Percentiles rank a stretch among this genome's conserved stretches.
These are phyloP conservation scores for Cladosporium sp. DNA, from an alignment of 2,329 filamentous ascomycete genomes.

Conservation along the genomic window DNA sequence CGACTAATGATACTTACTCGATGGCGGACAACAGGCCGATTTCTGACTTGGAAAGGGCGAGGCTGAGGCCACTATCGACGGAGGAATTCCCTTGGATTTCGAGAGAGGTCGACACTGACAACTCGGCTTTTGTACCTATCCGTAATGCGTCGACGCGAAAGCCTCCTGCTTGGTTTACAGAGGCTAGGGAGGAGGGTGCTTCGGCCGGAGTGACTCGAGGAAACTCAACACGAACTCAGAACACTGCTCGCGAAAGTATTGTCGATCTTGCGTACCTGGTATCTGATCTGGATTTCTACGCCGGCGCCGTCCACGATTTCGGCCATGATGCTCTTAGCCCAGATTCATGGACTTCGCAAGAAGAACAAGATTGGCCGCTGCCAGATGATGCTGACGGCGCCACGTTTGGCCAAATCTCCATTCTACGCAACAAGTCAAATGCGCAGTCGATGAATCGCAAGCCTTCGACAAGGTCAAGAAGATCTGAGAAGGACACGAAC, in stretches of 20 bases:
- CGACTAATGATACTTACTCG: conserved; percentile 8
- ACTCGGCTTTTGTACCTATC: conserved; percentile 21
- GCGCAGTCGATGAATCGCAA: conserved; percentile 25
- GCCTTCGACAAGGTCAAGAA: conserved; percentile 25
- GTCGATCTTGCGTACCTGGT: conserved; percentile 33
- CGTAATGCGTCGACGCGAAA: conserved; percentile 21
- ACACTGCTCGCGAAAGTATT: conserved; percentile 28
- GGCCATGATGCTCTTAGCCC: conserved; percentile 24
- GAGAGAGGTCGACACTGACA: conserved; percentile 21
- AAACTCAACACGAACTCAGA: conserved; percentile 23
- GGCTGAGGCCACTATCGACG: conserved; percentile 16
- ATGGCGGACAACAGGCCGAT: conserved; percentile 10
- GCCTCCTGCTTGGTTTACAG: conserved; percentile 29
- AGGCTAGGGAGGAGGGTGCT: conserved; percentile 25
- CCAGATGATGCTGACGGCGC: conserved; percentile 21
- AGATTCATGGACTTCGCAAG: conserved; percentile 26
- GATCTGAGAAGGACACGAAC: conserved; percentile 30
- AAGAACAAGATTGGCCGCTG: conserved; percentile 24
- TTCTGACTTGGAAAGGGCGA: conserved; percentile 11
- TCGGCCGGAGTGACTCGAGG: conserved; percentile 7
- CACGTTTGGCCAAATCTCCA: conserved; percentile 29
- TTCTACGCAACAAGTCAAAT: conserved; percentile 25
- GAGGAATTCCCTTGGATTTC: conserved; percentile 30
- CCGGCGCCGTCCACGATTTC: conserved; percentile 34
- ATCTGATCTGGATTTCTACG: conserved; percentile 34